Evolutionary conservation across 2,329 filamentous ascomycete genomes (phyloP).

Genomic region (Fusarium sp.): DNA sequence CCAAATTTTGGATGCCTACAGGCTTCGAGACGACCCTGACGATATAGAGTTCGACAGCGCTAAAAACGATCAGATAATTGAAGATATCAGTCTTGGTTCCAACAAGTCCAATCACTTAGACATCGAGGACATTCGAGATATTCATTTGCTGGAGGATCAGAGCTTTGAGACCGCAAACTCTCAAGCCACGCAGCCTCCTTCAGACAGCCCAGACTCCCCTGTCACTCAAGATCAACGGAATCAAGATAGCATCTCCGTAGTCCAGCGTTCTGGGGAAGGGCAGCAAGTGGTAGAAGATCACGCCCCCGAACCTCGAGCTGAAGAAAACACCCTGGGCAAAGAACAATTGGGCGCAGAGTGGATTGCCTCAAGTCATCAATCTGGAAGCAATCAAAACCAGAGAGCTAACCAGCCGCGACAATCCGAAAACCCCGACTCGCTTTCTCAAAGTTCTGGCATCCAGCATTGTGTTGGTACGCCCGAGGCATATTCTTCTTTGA

Average conservation of each 20-base stretch:
- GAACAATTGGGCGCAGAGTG: not conserved
- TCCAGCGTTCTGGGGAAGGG: not conserved
- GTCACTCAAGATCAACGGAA: not conserved
- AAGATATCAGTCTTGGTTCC: not conserved
- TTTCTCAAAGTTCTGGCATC: too few species aligned
- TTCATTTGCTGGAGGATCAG: not conserved
- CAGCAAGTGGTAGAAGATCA: not conserved
- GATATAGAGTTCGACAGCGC: not conserved
- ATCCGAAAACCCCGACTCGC: too few species aligned
- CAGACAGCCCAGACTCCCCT: not conserved
- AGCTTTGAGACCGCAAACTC: constrained; percentile 16
- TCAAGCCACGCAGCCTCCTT: constrained; percentile 1
- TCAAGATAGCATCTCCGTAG: constrained; percentile 9
- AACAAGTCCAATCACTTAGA: not conserved
- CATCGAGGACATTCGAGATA: not conserved
- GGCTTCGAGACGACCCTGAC: not conserved
- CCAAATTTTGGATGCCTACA: too few species aligned
- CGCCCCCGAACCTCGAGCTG: not conserved
- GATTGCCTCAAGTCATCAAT: not conserved
- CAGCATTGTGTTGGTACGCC: not conserved
- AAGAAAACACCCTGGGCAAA: not conserved
- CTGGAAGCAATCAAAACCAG: not conserved
- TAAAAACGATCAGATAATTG: not conserved
- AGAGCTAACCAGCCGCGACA: not conserved
- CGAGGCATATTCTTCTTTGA: not conserved